Conservation (phyloP, 768 basidiomycete species). For the Leccinum obscurum region DNA sequence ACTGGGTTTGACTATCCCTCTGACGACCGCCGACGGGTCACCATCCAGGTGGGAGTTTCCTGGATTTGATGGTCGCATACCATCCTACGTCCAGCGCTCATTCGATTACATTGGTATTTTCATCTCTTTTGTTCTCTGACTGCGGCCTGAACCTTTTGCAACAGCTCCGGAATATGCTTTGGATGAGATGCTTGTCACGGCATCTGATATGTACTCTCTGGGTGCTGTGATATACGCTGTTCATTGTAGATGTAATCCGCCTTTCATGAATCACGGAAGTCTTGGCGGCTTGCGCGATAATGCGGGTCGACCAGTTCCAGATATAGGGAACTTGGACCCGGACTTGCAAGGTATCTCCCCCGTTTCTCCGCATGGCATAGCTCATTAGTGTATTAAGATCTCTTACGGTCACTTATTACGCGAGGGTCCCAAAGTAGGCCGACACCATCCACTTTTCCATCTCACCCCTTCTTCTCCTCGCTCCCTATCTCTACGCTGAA, state of each 20-base stretch:
- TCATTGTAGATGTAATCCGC: slow-evolving; percentile 83
- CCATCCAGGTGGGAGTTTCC: slow-evolving; percentile 90
- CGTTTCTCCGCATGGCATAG: slow-evolving; percentile 3
- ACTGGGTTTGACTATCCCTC: slow-evolving; percentile 81
- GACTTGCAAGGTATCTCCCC: slow-evolving; percentile 65
- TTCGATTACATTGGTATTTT: slow-evolving; percentile 88
- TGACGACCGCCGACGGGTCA: slow-evolving; percentile 65
- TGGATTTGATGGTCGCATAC: slow-evolving; percentile 77
- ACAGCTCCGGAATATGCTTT: slow-evolving; percentile 92
- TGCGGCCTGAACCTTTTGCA: slow-evolving; percentile 5
- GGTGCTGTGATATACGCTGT: slow-evolving; percentile 91
- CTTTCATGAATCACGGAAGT: slow-evolving; percentile 83
- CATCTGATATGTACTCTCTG: slow-evolving; percentile 92
- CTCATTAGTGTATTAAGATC: slow-evolving; percentile 38
- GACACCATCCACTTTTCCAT: slow-evolving; percentile 75
- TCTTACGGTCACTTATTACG: slow-evolving; percentile 80
- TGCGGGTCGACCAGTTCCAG: slow-evolving; percentile 59
- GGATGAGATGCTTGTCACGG: slow-evolving; percentile 82
- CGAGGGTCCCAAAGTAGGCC: slow-evolving; percentile 72
- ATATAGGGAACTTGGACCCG: slow-evolving; percentile 63
- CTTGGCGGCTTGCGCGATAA: slow-evolving; percentile 69
- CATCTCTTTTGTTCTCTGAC: neutral
- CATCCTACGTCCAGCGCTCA: slow-evolving; percentile 82
- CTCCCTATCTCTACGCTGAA: slow-evolving; percentile 94
- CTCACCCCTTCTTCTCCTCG: slow-evolving; percentile 91